These are phyloP conservation scores for Dillenia turbinata DNA, from an alignment of 164 flowering plant genomes.

Conservation along the genomic window DNA sequence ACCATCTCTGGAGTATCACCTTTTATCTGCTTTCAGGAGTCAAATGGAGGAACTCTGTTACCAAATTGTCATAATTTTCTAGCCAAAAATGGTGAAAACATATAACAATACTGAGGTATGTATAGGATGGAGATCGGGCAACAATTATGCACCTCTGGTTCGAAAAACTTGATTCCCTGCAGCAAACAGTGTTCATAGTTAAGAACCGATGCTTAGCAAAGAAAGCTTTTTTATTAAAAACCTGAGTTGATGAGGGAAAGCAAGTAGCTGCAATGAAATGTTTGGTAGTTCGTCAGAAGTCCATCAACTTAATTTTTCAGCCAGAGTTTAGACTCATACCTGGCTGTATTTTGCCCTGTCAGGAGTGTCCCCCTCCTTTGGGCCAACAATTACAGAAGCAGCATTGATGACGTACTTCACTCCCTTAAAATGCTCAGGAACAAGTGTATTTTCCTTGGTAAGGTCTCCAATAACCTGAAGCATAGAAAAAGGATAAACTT, in stretches of 20 bases:
- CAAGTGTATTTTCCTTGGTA: constrained; percentile 66
- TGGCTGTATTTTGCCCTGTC: constrained; percentile 94
- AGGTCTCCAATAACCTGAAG: constrained; percentile 85
- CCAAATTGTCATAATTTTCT: constrained; percentile 2
- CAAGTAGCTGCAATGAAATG: no score
- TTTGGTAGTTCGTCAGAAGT: not conserved
- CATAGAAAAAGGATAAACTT: no score
- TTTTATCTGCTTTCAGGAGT: constrained; percentile 60
- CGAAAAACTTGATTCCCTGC: constrained; percentile 99
- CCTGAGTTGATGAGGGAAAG: no score
- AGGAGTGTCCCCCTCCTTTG: constrained; percentile 98
- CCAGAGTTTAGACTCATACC: constrained; percentile 31
- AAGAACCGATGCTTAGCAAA: not conserved
- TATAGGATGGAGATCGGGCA: not conserved
- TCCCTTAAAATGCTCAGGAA: constrained; percentile 80
- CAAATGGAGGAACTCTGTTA: constrained; percentile 6
- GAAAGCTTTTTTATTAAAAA: no score
- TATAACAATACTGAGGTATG: no score
- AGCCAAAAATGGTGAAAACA: not conserved
- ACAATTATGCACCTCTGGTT: constrained; percentile 76
- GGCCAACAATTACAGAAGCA: constrained; percentile 93
- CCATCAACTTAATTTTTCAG: not conserved
- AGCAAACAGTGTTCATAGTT: constrained; percentile 12
- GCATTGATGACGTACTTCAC: constrained; percentile 85
- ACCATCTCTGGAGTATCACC: constrained; percentile 97